A percentile compares a stretch with the other conserved stretches of the same genome.
These are phyloP conservation scores for Austroboletus eburneus DNA, from an alignment of 768 basidiomycete genomes.

Conservation along the genomic window DNA sequence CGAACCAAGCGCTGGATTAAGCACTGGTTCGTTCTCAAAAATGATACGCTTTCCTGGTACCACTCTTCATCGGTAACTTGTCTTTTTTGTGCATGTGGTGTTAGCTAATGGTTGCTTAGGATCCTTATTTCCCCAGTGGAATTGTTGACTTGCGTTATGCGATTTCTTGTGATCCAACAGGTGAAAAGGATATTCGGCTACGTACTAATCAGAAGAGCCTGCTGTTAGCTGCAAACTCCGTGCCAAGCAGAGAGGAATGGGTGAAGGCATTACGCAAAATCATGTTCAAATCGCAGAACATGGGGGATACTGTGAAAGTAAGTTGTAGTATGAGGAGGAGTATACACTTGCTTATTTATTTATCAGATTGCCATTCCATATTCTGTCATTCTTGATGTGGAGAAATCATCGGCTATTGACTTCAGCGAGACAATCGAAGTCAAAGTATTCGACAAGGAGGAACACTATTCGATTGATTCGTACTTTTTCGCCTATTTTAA, in stretches of 20 bases:
- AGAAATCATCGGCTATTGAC: constrained; percentile 84
- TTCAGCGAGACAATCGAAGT: constrained; percentile 96
- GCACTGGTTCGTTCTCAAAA: constrained; percentile 96
- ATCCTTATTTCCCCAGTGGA: constrained; percentile 97
- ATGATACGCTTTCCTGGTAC: constrained; percentile 96
- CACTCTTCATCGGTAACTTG: constrained; percentile 79
- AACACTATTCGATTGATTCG: constrained; percentile 74
- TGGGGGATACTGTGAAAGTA: constrained; percentile 94
- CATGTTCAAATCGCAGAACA: constrained; percentile 94
- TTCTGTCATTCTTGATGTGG: constrained; percentile 82
- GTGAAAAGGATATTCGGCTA: constrained; percentile 77
- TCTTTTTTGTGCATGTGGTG: not conserved
- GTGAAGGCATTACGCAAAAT: constrained; percentile 91
- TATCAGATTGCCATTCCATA: constrained; percentile 89
- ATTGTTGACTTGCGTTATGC: constrained; percentile 95
- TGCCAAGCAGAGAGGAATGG: constrained; percentile 89
- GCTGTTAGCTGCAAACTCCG: constrained; percentile 69
- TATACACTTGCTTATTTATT: constrained; percentile 6
- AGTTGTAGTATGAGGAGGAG: constrained; percentile 3
- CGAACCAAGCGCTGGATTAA: constrained; percentile 90
- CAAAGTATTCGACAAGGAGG: constrained; percentile 79
- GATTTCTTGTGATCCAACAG: constrained; percentile 76
- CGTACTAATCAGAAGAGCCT: constrained; percentile 79
- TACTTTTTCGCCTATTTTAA: constrained; percentile 97
- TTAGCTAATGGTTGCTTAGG: constrained; percentile 42